These are phyloP conservation scores for Amphibolis antarctica DNA, from an alignment of 106 monocot species.

Conservation along the genomic window DNA sequence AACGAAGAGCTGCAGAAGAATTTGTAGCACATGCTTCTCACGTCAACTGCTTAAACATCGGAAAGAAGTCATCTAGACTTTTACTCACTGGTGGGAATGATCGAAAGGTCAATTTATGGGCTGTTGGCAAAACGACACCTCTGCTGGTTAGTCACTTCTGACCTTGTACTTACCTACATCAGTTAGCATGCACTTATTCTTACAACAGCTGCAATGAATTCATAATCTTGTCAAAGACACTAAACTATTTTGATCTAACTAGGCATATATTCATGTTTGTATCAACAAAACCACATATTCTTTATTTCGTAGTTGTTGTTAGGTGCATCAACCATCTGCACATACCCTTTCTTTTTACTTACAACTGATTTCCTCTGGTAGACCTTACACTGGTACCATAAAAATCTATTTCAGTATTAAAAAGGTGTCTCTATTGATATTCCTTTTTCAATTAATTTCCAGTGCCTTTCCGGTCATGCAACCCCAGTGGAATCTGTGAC, in stretches of 20 bases:
- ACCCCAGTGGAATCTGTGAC: conserved; percentile 65
- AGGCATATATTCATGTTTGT: too few species aligned
- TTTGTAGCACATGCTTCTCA: conserved; percentile 62
- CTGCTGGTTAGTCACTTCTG: conserved; percentile 42
- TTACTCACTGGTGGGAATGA: conserved; percentile 79
- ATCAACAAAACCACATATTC: too few species aligned
- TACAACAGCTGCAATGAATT: too few species aligned
- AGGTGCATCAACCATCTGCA: too few species aligned
- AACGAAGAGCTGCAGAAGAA: conserved; percentile 35
- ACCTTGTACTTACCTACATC: neutral
- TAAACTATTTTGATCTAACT: too few species aligned
- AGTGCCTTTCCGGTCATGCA: conserved; percentile 77
- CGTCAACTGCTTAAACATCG: conserved; percentile 67
- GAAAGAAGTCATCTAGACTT: conserved; percentile 70
- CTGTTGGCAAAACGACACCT: conserved; percentile 46
- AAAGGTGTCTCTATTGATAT: too few species aligned
- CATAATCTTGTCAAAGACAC: too few species aligned
- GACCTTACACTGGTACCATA: too few species aligned
- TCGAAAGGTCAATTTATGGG: conserved; percentile 70
- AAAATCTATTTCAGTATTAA: too few species aligned
- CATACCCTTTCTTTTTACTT: too few species aligned
- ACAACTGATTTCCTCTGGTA: too few species aligned
- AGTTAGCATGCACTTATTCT: neutral
- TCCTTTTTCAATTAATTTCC: conserved; percentile 8
- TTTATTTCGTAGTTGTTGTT: too few species aligned